Percentiles rank a stretch among this genome's conserved stretches.
phyloP scores from a whole-genome alignment of 306 rosid species.

The Benincasa hispida region DNA sequence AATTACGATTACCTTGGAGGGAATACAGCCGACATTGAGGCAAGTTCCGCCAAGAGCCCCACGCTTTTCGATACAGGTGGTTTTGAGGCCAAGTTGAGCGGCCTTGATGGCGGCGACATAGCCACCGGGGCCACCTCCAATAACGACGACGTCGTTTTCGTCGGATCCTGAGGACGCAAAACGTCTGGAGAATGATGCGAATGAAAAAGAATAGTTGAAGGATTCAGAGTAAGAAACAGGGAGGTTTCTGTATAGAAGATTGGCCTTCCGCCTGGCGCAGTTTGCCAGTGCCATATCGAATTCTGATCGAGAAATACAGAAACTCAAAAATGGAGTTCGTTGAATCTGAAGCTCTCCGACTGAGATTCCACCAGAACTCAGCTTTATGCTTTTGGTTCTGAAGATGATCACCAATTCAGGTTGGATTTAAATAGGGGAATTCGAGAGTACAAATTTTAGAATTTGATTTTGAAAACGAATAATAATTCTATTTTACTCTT shows the following conservation, averaged over 20 bases:
- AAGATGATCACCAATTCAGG: not conserved
- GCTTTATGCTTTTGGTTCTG: not conserved
- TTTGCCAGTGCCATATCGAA: conserved; percentile 46
- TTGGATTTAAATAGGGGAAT: no score
- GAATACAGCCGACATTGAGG: conserved; percentile 93
- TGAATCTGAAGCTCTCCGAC: not conserved
- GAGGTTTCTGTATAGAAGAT: conserved; percentile 26
- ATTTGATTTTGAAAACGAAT: no score
- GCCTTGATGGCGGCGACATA: conserved; percentile 98
- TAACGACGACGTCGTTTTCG: conserved; percentile 71
- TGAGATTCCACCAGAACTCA: not conserved
- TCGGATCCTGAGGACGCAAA: conserved; percentile 79
- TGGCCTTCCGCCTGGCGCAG: conserved; percentile 70
- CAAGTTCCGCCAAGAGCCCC: conserved; percentile 96
- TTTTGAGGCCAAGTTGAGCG: conserved; percentile 86
- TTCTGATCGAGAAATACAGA: not conserved
- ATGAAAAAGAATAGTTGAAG: conserved; percentile 20
- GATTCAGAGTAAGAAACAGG: conserved; percentile 18
- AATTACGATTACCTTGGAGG: conserved; percentile 55
- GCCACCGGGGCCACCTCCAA: conserved; percentile 98
- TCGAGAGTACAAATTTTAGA: no score
- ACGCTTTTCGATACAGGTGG: conserved; percentile 94
- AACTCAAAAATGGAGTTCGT: not conserved
- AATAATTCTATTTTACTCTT: no score
- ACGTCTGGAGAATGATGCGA: conserved; percentile 24